Evolutionary conservation across 1,284 basidiomycete genomes (phyloP).

Genomic region (Apiotrichum brassicae): DNA sequence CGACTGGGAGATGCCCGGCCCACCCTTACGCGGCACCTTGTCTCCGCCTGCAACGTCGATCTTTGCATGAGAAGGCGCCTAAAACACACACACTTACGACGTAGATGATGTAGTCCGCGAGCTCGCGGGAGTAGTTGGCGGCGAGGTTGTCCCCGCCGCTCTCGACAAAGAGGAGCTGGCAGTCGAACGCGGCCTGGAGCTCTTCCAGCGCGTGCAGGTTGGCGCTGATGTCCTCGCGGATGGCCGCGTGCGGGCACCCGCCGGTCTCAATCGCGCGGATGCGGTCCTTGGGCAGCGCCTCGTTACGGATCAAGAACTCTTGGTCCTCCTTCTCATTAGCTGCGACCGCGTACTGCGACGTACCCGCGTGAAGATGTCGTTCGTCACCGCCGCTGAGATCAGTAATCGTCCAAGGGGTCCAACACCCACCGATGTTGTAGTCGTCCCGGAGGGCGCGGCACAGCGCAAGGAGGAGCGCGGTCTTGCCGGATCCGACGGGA

Average conservation of each 20-base stretch:
- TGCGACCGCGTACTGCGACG: not conserved
- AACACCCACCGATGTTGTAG: slow-evolving; percentile 77
- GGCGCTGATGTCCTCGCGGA: slow-evolving; percentile 93
- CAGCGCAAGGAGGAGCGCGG: slow-evolving; percentile 86
- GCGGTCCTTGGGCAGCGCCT: slow-evolving; percentile 72
- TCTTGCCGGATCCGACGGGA: slow-evolving; percentile 96
- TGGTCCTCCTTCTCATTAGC: slow-evolving; percentile 65
- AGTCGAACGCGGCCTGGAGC: slow-evolving; percentile 81
- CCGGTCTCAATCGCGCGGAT: slow-evolving; percentile 96
- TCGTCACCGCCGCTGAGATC: slow-evolving; percentile 89
- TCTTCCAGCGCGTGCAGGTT: slow-evolving; percentile 93
- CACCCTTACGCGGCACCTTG: slow-evolving; percentile 96
- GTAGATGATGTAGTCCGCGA: slow-evolving; percentile 96
- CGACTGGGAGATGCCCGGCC: slow-evolving; percentile 85
- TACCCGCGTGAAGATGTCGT: slow-evolving; percentile 85
- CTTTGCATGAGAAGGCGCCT: slow-evolving; percentile 17
- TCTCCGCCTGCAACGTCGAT: slow-evolving; percentile 76
- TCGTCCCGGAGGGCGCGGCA: slow-evolving; percentile 74
- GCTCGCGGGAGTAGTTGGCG: slow-evolving; percentile 92
- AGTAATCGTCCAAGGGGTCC: too few relatives aligned
- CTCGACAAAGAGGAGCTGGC: slow-evolving; percentile 85
- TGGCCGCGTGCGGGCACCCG: slow-evolving; percentile 90
- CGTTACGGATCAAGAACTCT: slow-evolving; percentile 90
- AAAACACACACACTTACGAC: slow-evolving; percentile 55
- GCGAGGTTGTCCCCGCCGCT: slow-evolving; percentile 92